Evolutionary conservation across 129 eudicot genomes (phyloP).

Genomic region (Ambrosia trifida): DNA sequence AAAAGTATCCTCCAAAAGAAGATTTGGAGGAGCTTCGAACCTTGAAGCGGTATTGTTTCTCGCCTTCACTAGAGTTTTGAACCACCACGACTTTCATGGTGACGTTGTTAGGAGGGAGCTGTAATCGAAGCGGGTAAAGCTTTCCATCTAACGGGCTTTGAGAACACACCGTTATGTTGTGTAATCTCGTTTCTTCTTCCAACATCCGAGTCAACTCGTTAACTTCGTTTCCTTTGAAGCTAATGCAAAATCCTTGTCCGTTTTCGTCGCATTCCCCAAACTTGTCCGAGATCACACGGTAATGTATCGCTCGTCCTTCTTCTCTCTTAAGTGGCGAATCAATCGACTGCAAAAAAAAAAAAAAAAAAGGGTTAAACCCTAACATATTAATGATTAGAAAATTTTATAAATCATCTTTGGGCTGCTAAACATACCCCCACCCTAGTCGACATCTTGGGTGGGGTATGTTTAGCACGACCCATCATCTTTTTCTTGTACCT

Average conservation of each 20-base stretch:
- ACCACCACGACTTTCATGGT: constrained; percentile 82
- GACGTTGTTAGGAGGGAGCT: constrained; percentile 80
- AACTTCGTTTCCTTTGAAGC: constrained; percentile 69
- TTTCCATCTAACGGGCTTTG: constrained; percentile 76
- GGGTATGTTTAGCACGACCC: too few species aligned
- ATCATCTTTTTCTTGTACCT: constrained; percentile 38
- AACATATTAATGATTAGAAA: background rate
- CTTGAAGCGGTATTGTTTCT: constrained; percentile 35
- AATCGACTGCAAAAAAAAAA: constrained; percentile 43
- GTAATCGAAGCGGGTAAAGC: constrained; percentile 75
- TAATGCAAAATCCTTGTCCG: constrained; percentile 45
- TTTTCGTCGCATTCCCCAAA: constrained; percentile 51
- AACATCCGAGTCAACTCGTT: constrained; percentile 61
- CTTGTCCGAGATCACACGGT: constrained; percentile 54
- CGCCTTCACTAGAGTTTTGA: constrained; percentile 52
- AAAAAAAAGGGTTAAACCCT: background rate
- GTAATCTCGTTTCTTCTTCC: constrained; percentile 63
- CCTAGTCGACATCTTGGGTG: too few species aligned
- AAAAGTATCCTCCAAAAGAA: constrained; percentile 23
- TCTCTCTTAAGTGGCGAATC: constrained; percentile 58
- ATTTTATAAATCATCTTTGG: background rate
- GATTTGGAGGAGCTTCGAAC: constrained; percentile 26
- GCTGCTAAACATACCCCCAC: too few species aligned
- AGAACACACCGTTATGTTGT: constrained; percentile 58
- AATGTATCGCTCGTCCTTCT: constrained; percentile 71